These are phyloP conservation scores for Gypsophila paniculata DNA, from an alignment of 179 eudicot genomes.

Conservation along the genomic window DNA sequence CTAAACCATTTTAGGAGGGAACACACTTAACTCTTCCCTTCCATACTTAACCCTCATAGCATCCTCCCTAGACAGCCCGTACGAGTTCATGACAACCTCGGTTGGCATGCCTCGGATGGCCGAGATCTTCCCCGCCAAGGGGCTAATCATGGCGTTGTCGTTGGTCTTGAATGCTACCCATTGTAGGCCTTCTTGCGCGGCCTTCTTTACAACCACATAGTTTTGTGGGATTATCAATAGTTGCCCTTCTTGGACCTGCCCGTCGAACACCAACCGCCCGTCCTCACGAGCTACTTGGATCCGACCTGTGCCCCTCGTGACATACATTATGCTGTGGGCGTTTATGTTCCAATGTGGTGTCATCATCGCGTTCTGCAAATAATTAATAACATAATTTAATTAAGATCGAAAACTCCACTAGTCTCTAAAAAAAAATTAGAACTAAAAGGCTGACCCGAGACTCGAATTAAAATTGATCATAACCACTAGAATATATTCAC, in stretches of 20 bases:
- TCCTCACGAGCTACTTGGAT: slow-evolving; percentile 42
- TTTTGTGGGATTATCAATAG: slow-evolving; percentile 56
- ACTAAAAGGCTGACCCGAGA: too few relatives aligned
- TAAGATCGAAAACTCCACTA: too few relatives aligned
- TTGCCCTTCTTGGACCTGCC: slow-evolving; percentile 44
- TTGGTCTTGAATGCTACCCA: slow-evolving; percentile 62
- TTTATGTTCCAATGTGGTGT: slow-evolving; percentile 58
- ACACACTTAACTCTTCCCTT: slow-evolving; percentile 38
- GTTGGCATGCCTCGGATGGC: slow-evolving; percentile 44
- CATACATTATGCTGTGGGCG: slow-evolving; percentile 52
- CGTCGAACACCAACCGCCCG: slow-evolving; percentile 42
- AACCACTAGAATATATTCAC: too few relatives aligned
- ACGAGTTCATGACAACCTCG: slow-evolving; percentile 45
- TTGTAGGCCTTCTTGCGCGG: slow-evolving; percentile 49
- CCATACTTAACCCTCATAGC: slow-evolving; percentile 48
- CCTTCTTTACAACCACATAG: slow-evolving; percentile 51
- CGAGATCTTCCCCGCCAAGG: slow-evolving; percentile 45
- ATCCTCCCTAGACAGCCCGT: slow-evolving; percentile 38
- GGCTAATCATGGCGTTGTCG: slow-evolving; percentile 37
- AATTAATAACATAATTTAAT: neutral
- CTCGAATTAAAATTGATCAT: too few relatives aligned
- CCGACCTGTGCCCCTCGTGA: slow-evolving; percentile 41
- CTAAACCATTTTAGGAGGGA: slow-evolving; percentile 27
- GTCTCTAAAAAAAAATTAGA: too few relatives aligned
- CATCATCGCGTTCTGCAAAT: slow-evolving; percentile 46